Conservation (phyloP, 2,329 filamentous ascomycete species). For the Proliferodiscus dingleyae region DNA sequence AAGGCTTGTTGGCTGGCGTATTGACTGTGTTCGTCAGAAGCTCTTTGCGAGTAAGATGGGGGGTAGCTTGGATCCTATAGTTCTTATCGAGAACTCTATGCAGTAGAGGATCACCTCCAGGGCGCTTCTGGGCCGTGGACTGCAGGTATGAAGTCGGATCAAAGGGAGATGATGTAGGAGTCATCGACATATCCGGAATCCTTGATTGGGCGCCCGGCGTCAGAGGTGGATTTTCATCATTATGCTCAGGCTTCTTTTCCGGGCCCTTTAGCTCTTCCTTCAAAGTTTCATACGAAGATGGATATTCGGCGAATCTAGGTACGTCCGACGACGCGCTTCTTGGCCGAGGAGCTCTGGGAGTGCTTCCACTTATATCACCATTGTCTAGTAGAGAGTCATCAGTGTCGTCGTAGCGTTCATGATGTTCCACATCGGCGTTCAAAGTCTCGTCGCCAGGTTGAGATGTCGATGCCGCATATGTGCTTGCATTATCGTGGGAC, state of each 20-base stretch:
- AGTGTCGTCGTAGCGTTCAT: slow-evolving; percentile 28
- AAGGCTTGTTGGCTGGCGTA: slow-evolving; percentile 29
- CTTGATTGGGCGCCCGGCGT: slow-evolving; percentile 38
- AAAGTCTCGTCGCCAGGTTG: slow-evolving; percentile 31
- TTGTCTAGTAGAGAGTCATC: slow-evolving; percentile 67
- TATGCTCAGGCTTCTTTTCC: slow-evolving; percentile 36
- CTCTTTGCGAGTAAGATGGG: slow-evolving; percentile 54
- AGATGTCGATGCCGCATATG: slow-evolving; percentile 38
- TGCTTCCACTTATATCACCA: slow-evolving; percentile 60
- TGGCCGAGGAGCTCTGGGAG: slow-evolving; percentile 54
- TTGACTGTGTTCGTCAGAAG: slow-evolving; percentile 15
- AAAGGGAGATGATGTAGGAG: slow-evolving; percentile 54
- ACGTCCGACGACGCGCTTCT: slow-evolving; percentile 40
- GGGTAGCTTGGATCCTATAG: slow-evolving; percentile 89
- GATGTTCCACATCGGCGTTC: slow-evolving; percentile 24
- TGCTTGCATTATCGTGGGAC: slow-evolving; percentile 29
- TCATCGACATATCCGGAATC: slow-evolving; percentile 59
- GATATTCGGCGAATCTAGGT: slow-evolving; percentile 58
- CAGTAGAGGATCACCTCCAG: slow-evolving; percentile 69
- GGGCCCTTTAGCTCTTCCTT: slow-evolving; percentile 56
- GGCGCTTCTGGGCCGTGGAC: slow-evolving; percentile 30
- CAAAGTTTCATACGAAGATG: slow-evolving; percentile 72
- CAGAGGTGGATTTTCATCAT: slow-evolving; percentile 34
- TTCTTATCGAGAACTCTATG: slow-evolving; percentile 94
- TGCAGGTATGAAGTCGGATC: slow-evolving; percentile 42